Evolutionary conservation across 2,329 filamentous ascomycete species (phyloP), one percentile per base, ranked within the genome.

Genomic region (Exophiala viscosa): DNA sequence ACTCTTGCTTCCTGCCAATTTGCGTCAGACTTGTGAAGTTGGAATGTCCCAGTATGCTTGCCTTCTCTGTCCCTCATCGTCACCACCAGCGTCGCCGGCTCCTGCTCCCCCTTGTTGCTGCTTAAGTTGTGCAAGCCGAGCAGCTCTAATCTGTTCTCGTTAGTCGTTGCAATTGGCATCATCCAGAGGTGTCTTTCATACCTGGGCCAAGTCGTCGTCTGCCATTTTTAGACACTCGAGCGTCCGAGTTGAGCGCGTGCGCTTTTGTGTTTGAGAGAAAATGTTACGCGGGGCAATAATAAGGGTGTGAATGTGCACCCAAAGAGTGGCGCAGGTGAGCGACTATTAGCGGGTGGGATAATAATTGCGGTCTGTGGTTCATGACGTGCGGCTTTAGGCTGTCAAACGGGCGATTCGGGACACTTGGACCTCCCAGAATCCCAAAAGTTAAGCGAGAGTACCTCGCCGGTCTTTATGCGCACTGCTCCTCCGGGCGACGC

Each of bases 121-220:
- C 72, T 95, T 93, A 62, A 97, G 86, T 76, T 99, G 91, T 72
- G 92, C 88, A 49, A 96, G 85, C 58, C 93, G 90, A 65, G 92
- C 92, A 71, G 89, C 87, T 69, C 92, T 81, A 68, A 97, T 96
- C 87, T 96, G 66, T 41, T 13, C 15, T 42, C 40, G 14, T 55
- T 45, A 40, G 48, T 41, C 42, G 59, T 17, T 55, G 55, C 48
- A 5, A 18, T 5, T 34, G 31, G 18, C 23, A 31, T 41, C 20
- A n/a, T 44, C 33, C 13, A 31, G 7, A 5, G 35, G 31, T 35
- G 20, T 7, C 38, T 42, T 55, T 64, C 20, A 57, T 61, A 81
- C 80, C 70, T 84, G 81, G 67, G 86, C 83, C 52, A 86, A 73
- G 67, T 86, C 83, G 63, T 80, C 76, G 74, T 86, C 83, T 28